These are phyloP conservation scores for Aureobasidium sp. DNA, from an alignment of 2,329 filamentous ascomycete species.

Conservation along the genomic window DNA sequence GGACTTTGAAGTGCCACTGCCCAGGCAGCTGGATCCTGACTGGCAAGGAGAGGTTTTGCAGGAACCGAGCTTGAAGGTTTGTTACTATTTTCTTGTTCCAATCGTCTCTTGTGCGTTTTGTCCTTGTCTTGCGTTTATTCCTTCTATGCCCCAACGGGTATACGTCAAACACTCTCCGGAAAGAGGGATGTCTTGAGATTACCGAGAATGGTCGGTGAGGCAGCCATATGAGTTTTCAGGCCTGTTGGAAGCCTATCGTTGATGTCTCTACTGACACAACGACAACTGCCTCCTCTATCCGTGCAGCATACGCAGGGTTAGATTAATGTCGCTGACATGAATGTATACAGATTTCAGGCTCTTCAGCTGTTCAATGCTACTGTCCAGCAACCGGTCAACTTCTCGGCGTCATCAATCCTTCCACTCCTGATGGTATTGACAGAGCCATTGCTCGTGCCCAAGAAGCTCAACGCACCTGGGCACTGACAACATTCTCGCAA, in stretches of 20 bases:
- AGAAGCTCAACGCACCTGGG: slow-evolving; percentile 71
- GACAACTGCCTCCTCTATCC: not conserved
- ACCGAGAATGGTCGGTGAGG: not conserved
- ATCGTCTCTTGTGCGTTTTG: not conserved
- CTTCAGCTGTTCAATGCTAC: slow-evolving; percentile 71
- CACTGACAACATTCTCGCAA: slow-evolving; percentile 67
- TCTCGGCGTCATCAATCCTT: slow-evolving; percentile 71
- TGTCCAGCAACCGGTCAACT: slow-evolving; percentile 82
- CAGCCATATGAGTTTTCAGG: not conserved
- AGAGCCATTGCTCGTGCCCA: slow-evolving; percentile 66
- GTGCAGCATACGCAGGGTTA: not conserved
- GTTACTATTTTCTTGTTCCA: slow-evolving; percentile 15
- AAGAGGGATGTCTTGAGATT: not conserved
- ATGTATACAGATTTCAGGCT: slow-evolving; percentile 47
- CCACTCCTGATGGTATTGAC: slow-evolving; percentile 71
- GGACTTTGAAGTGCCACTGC: slow-evolving; percentile 54
- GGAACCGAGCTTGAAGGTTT: slow-evolving; percentile 52
- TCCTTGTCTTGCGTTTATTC: not conserved
- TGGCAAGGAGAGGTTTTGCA: slow-evolving; percentile 53
- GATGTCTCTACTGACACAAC: not conserved
- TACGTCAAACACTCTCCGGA: not conserved
- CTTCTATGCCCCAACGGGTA: not conserved
- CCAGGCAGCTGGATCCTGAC: slow-evolving; percentile 50
- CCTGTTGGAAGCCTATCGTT: not conserved
- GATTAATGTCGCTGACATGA: not conserved